phyloP scores from a whole-genome alignment of 179 eudicot genomes.

The Patellifolia procumbens region DNA sequence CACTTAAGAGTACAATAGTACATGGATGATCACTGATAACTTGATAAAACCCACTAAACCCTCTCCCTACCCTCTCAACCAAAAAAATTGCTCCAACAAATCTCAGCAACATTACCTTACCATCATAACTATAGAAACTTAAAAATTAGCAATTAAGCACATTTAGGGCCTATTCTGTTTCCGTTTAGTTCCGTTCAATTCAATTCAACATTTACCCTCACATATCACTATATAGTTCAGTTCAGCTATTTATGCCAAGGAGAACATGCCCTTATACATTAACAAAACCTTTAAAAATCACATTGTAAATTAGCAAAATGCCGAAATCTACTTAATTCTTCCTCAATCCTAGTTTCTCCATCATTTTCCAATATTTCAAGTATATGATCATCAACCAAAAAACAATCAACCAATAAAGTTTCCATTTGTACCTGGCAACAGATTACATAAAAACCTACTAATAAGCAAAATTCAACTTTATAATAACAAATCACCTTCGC shows the following conservation, averaged over 20 bases:
- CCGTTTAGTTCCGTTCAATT: no score
- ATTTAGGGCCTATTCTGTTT: no score
- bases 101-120: not conserved
- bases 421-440: not conserved
- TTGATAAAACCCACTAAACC: not conserved
- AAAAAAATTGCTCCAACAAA: not conserved
- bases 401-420: not conserved
- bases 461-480: not conserved
- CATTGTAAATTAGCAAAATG: not conserved
- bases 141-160: not conserved
- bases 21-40: not conserved
- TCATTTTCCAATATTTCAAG: not conserved
- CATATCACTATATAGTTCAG: no score
- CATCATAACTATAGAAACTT: not conserved
- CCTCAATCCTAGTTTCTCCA: not conserved
- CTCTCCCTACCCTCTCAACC: not conserved
- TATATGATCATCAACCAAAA: not conserved
- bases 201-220: no score
- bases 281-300: not conserved
- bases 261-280: no score
- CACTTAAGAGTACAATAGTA: not conserved
- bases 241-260: no score
- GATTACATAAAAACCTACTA: not conserved
- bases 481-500: conserved; percentile 37
- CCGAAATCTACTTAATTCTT: not conserved